phyloP scores from a whole-genome alignment of 2,329 filamentous ascomycete genomes.

The Byssothecium circinans region DNA sequence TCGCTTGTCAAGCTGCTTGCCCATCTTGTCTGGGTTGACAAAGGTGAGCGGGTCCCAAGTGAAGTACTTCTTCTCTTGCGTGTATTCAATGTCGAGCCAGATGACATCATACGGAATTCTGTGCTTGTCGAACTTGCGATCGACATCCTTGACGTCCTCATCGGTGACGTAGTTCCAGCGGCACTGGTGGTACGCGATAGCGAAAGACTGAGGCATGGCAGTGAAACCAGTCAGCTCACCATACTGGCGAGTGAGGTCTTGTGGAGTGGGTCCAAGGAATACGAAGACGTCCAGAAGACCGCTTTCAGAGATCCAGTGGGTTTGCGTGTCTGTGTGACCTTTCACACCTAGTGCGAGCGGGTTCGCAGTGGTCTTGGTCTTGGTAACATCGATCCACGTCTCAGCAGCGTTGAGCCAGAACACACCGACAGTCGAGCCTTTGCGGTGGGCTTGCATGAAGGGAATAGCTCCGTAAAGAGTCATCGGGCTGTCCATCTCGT shows the following conservation, averaged over 20 bases:
- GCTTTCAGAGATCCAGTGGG: constrained; percentile 95
- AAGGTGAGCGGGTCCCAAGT: constrained; percentile 94
- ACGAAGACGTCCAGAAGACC: constrained; percentile 91
- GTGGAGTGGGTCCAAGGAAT: constrained; percentile 85
- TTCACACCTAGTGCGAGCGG: constrained; percentile 72
- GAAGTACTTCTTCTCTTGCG: constrained; percentile 96
- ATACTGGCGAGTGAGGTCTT: constrained; percentile 79
- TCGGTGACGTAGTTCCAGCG: constrained; percentile 99
- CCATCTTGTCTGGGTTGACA: constrained; percentile 81
- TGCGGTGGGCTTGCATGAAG: constrained; percentile 95
- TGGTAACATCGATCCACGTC: constrained; percentile 95
- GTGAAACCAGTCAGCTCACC: constrained; percentile 89
- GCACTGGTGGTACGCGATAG: constrained; percentile 94
- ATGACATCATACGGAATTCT: constrained; percentile 98
- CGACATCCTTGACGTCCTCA: constrained; percentile 94
- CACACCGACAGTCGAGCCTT: constrained; percentile 88
- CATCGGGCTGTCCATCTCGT: constrained; percentile 96
- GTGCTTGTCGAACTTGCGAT: constrained; percentile 92
- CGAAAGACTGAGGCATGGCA: constrained; percentile 87
- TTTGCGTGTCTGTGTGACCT: constrained; percentile 75
- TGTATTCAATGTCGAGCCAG: constrained; percentile 98
- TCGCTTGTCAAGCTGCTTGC: constrained; percentile 79
- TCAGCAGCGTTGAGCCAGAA: constrained; percentile 98
- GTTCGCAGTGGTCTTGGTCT: constrained; percentile 72
- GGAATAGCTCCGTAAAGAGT: constrained; percentile 97